Evolutionary conservation across 805 yeast species (phyloP).

Genomic region (Candida jianshihensis): DNA sequence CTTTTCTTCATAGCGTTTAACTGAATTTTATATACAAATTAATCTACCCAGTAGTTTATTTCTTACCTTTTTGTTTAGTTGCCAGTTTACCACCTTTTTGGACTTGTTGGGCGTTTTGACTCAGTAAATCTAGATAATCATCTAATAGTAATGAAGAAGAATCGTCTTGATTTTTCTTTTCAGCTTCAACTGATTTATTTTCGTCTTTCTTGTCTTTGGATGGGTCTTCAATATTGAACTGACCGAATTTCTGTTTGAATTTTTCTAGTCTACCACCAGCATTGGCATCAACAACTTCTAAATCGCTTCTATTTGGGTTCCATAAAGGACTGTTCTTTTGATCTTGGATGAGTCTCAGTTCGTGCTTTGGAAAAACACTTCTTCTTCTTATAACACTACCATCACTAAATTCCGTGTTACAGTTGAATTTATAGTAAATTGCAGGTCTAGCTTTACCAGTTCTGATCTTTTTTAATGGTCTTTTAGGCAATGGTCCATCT

Average conservation of each 20-base stretch:
- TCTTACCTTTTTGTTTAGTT: conserved; percentile 38
- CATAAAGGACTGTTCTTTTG: conserved; percentile 82
- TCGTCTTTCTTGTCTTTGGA: conserved; percentile 2
- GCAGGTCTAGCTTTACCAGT: conserved; percentile 92
- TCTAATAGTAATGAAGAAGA: conserved; percentile 25
- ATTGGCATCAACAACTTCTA: conserved; percentile 68
- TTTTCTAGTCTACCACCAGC: conserved; percentile 76
- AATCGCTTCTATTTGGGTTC: conserved; percentile 82
- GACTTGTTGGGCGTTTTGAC: conserved; percentile 47
- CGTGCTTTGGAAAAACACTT: conserved; percentile 83
- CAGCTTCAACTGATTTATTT: too few relatives aligned
- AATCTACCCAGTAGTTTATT: conserved; percentile 1
- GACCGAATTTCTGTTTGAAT: conserved; percentile 61
- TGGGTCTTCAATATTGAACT: conserved; percentile 36
- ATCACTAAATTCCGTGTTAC: conserved; percentile 84
- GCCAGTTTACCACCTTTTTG: conserved; percentile 49
- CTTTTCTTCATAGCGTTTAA: neutral
- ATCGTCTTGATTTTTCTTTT: too few relatives aligned
- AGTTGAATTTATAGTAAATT: conserved; percentile 84
- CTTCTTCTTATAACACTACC: conserved; percentile 84
- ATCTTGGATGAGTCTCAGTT: conserved; percentile 78
- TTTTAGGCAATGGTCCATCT: conserved; percentile 28
- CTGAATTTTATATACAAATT: neutral
- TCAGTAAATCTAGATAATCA: conserved; percentile 54
- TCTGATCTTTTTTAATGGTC: conserved; percentile 63